Base-by-base conservation (phyloP, 169 alveolate species). In the Plasmodium vinckei region DNA sequence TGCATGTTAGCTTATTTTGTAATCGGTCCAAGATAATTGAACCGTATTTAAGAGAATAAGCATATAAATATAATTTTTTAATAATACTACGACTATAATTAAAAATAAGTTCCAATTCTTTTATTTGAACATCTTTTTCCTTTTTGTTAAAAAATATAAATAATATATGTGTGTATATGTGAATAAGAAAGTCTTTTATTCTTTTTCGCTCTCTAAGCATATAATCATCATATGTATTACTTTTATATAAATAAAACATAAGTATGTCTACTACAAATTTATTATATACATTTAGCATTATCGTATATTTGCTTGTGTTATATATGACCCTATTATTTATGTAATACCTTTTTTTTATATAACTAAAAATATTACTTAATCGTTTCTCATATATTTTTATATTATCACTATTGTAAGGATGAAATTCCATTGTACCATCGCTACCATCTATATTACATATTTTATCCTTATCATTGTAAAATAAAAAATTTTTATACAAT, bases 281-380 rank as follows among this genome's bases (percentile, higher is more conserved):
- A 12, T 46, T 68, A 51, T 57, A 77, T 10, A 77, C 15, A 44
- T 77, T 77, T 77, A 77, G 65, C 33, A 77, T 5, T 33, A 77
- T 77, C 1, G 88, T 77, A n/a, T 56, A 77, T 9, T 19, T 77
- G 21, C 75, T 77, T 19, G 65, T 27, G 59, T 77, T 69, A 53
- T 39, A 51, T 44, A 77, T 27, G 12, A 6, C 13, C 5, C 65
- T 64, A n/a, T 68, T 46, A 67, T 64, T 77, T 63, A 77, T 53
- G 51, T 61, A 77, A 25, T 63, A 77, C 21, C 77, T 63, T 77
- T 53, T 69, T 27, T 64, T 77, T 21, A 77, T 49, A 44, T 77
- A 64, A 9, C 47, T 61, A 44, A 49, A 77, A 57, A 63, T n/a
- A 6, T 49, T 23, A 39, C 65, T 44, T 25, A 63, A 15, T 77